Conservation (phyloP, 2,329 filamentous ascomycete species). For the Metarhizium anisopliae region DNA sequence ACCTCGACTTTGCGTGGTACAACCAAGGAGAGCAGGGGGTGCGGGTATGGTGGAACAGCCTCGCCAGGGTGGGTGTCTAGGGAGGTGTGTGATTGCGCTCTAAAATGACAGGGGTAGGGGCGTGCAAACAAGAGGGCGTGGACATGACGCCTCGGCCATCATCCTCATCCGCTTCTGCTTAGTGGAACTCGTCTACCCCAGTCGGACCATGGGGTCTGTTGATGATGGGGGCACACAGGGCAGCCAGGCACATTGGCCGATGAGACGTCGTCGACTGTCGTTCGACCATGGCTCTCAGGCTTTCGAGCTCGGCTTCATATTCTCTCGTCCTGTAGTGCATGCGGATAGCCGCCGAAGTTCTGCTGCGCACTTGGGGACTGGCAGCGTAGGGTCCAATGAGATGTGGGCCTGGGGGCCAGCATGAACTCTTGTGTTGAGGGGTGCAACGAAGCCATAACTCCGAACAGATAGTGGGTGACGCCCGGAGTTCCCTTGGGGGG, state of each 20-base stretch:
- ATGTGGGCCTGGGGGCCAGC: slow-evolving; percentile 4
- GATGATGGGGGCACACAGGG: slow-evolving; percentile 3
- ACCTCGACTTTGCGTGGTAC: slow-evolving; percentile 1
- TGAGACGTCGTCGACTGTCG: neutral
- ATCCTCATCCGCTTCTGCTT: neutral
- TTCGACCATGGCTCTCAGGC: neutral
- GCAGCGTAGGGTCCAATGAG: slow-evolving; percentile 2
- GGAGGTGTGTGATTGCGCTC: slow-evolving; percentile 4
- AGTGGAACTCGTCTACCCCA: neutral
- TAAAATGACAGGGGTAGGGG: neutral
- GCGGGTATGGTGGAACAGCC: slow-evolving; percentile 3
- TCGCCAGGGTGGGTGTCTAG: neutral
- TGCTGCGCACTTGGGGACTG: slow-evolving; percentile 6
- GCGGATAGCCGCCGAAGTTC: slow-evolving; percentile 20
- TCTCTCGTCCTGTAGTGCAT: slow-evolving; percentile 18
- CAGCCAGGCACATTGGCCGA: neutral
- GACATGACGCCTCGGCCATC: neutral
- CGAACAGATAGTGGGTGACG: neutral
- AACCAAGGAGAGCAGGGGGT: slow-evolving; percentile 3
- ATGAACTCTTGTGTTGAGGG: neutral
- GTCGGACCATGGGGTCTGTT: neutral
- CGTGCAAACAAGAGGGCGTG: neutral
- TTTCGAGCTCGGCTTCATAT: slow-evolving; percentile 9
- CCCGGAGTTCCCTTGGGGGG: neutral
- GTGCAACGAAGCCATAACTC: neutral